These are phyloP conservation scores for Alloteropsis semialata DNA, from an alignment of 176 grass and related monocot species.

Conservation along the genomic window DNA sequence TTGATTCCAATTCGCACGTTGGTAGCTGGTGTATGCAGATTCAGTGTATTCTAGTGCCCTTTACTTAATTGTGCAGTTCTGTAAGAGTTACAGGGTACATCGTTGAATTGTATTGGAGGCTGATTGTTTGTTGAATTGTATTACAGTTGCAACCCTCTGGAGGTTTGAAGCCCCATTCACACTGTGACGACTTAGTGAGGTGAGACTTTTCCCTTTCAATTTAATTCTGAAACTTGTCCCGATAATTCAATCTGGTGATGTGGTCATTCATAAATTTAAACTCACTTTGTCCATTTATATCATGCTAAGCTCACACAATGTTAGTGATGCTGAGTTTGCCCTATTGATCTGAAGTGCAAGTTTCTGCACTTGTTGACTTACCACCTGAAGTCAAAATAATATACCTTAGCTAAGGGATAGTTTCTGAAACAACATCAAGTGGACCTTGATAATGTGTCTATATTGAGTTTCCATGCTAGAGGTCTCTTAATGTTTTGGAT, in stretches of 20 bases:
- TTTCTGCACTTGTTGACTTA: no score
- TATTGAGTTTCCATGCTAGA: no score
- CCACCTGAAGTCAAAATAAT: background rate
- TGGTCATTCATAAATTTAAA: background rate
- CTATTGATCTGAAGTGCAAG: no score
- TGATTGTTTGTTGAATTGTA: slow-evolving; percentile 22
- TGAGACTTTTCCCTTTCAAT: slow-evolving; percentile 28
- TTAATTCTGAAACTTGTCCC: slow-evolving; percentile 6
- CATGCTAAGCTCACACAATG: slow-evolving; percentile 20
- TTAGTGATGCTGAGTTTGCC: no score
- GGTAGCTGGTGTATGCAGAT: no score
- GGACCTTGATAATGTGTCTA: background rate
- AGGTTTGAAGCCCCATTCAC: slow-evolving; percentile 96
- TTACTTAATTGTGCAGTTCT: no score
- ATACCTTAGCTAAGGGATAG: background rate
- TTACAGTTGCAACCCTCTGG: slow-evolving; percentile 64
- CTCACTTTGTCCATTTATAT: background rate
- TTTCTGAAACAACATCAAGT: background rate
- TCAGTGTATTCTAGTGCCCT: no score
- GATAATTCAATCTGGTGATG: background rate
- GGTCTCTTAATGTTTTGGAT: no score
- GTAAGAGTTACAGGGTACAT: no score
- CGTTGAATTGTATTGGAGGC: no score
- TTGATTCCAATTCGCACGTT: no score
- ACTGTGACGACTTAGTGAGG: slow-evolving; percentile 93